Conservation (phyloP, 768 basidiomycete genomes). For the Tulasnella calospora region DNA sequence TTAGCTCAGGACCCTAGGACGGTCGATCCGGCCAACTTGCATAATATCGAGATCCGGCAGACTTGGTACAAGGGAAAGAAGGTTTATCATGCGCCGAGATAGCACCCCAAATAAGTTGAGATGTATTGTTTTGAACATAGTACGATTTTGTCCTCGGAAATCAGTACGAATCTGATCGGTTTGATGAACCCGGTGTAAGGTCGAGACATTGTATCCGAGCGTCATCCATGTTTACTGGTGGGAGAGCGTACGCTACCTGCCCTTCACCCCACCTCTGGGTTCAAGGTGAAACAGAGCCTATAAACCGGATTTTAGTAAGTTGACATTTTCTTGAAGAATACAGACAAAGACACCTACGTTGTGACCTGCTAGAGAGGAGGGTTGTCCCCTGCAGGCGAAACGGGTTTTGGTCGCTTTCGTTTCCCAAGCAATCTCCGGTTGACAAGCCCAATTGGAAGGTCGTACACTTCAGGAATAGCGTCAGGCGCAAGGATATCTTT, state of each 20-base stretch:
- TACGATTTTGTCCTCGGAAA: not conserved
- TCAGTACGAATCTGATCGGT: not conserved
- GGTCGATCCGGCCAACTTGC: not conserved
- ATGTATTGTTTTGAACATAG: not conserved
- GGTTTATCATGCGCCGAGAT: not conserved
- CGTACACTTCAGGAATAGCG: constrained; percentile 63
- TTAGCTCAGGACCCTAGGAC: not conserved
- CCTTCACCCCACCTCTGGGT: no score
- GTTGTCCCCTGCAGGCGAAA: not conserved
- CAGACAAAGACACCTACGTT: not conserved
- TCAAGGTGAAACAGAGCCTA: no score
- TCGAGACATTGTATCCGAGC: no score
- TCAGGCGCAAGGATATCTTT: constrained; percentile 42
- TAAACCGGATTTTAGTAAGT: not conserved
- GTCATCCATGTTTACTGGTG: no score
- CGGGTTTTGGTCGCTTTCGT: not conserved
- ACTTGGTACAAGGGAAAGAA: not conserved
- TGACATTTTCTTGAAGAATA: not conserved
- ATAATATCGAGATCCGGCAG: not conserved
- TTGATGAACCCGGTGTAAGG: no score
- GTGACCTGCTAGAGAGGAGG: not conserved
- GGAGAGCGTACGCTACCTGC: no score
- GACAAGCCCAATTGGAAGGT: constrained; percentile 76
- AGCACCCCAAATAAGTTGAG: not conserved
- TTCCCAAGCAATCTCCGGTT: constrained; percentile 61